Conservation (phyloP, 257 asterid genomes). For the Scutellaria baicalensis region DNA sequence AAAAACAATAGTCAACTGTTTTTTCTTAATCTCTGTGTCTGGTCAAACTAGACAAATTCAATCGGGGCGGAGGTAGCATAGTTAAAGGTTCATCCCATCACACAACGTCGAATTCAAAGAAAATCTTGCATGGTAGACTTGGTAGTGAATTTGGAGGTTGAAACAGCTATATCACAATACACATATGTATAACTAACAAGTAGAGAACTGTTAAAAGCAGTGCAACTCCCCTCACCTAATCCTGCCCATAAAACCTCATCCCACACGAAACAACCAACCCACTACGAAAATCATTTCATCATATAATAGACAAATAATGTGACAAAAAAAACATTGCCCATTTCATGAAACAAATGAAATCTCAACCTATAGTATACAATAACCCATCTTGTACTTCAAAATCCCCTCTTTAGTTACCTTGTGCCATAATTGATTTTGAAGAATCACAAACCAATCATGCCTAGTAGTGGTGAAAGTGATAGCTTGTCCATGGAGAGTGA, state of each 20-base stretch:
- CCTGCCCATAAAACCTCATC: constrained; percentile 29
- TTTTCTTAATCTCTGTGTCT: too few relatives aligned
- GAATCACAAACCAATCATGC: not conserved
- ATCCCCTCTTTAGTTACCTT: not conserved
- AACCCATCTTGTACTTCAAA: not conserved
- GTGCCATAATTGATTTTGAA: not conserved
- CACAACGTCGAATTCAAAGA: not conserved
- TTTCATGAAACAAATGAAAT: not conserved
- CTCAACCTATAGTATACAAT: not conserved
- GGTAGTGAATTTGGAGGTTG: not conserved
- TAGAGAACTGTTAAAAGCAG: constrained; percentile 32
- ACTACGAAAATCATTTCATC: not conserved
- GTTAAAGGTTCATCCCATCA: not conserved
- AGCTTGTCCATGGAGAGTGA: constrained; percentile 41
- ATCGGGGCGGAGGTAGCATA: too few relatives aligned
- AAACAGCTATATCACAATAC: not conserved
- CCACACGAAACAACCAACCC: constrained; percentile 45
- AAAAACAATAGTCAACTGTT: too few relatives aligned
- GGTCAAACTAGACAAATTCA: too few relatives aligned
- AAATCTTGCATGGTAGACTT: constrained; percentile 6
- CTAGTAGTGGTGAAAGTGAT: constrained; percentile 21
- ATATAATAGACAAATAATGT: not conserved
- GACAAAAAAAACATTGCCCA: not conserved
- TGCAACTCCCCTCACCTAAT: constrained; percentile 79
- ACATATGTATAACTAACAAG: not conserved